Base-by-base conservation (phyloP, 2,329 filamentous ascomycete genomes). In the Aspergillus texensis region DNA sequence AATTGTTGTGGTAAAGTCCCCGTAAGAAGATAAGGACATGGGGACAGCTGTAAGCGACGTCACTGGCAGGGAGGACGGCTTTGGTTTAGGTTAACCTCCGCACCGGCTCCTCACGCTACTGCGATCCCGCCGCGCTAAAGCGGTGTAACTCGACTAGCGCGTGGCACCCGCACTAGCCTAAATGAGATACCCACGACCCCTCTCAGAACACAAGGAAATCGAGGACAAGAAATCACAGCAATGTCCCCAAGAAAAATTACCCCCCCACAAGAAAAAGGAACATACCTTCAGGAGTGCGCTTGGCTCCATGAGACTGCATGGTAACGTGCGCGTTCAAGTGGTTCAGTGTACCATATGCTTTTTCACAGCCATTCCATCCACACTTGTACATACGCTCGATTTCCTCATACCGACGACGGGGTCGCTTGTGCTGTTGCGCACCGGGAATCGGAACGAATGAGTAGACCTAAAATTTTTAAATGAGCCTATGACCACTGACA, bases 351-450 rank as follows among this genome's bases (percentile, higher is more conserved):
- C 95, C 95, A 71, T 99, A 99, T 3, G 95, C 95, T 82, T 99
- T 99, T 80, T 99, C 95, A 75, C 95, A 99, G 10, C 94, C 94
- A 69, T 97, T 94, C 92, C 93, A 98, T 30, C 94, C 95, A 75
- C 95, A 99, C 80, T 98, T 98, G 84, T 99, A 98, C 95, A 99
- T 98, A 75, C 95, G 90, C 83, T 99, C 95, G 72, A 99, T 99
- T 78, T 99, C 95, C 80, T 99, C 95, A 73, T 97, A 99, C 60
- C 95, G 88, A 72, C 95, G 86, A 68, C 95, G 88, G 14, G 95
- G 95, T 63, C 95, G 89, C 83, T 99, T 99, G 79, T 98, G 94
- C 77, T 99, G 95, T 77, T 97, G 94, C 14, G 94, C 93, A 67
- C 95, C 95, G 2, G 95, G 95, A 73, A 98, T 98, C 0, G 95